Percentiles rank a stretch among this genome's conserved stretches.
phyloP scores from a whole-genome alignment of 2,329 filamentous ascomycete species.

The Penicillium sp. region DNA sequence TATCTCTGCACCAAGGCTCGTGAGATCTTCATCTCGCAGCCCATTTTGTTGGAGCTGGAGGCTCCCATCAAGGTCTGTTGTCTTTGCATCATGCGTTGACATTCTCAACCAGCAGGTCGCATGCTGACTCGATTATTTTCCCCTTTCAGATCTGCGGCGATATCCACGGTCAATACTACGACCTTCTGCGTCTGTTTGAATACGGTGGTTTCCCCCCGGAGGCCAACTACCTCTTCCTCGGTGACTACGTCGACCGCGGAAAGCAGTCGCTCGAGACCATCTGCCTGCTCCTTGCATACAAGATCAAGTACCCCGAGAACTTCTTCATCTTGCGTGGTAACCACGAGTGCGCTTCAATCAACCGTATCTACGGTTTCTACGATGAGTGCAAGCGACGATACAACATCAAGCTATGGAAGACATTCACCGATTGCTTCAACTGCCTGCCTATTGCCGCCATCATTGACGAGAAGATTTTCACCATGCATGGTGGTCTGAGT shows the following conservation, averaged over 20 bases:
- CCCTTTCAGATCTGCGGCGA: constrained; percentile 90
- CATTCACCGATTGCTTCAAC: constrained; percentile 99
- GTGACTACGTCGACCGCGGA: constrained; percentile 97
- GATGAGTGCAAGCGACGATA: constrained; percentile 99
- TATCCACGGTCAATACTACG: constrained; percentile 99
- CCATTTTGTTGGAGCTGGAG: constrained; percentile 94
- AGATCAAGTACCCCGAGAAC: constrained; percentile 99
- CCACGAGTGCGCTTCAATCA: constrained; percentile 98
- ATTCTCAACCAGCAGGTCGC: not conserved
- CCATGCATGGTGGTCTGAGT: constrained; percentile 97
- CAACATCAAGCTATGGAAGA: constrained; percentile 99
- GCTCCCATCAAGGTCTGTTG: constrained; percentile 89
- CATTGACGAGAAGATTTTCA: constrained; percentile 99
- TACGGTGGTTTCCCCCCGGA: constrained; percentile 97
- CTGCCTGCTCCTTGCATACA: constrained; percentile 93
- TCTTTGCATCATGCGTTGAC: not conserved
- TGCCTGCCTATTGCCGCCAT: constrained; percentile 97
- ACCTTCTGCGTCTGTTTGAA: constrained; percentile 93
- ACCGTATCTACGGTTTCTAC: constrained; percentile 99
- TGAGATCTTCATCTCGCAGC: constrained; percentile 99
- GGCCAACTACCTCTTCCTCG: constrained; percentile 98
- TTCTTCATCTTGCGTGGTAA: constrained; percentile 98
- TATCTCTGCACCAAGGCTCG: constrained; percentile 97
- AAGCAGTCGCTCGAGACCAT: constrained; percentile 99
- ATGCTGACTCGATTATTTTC: not conserved